These are phyloP conservation scores for Phialophora chinensis DNA, from an alignment of 2,329 filamentous ascomycete species.

Conservation along the genomic window DNA sequence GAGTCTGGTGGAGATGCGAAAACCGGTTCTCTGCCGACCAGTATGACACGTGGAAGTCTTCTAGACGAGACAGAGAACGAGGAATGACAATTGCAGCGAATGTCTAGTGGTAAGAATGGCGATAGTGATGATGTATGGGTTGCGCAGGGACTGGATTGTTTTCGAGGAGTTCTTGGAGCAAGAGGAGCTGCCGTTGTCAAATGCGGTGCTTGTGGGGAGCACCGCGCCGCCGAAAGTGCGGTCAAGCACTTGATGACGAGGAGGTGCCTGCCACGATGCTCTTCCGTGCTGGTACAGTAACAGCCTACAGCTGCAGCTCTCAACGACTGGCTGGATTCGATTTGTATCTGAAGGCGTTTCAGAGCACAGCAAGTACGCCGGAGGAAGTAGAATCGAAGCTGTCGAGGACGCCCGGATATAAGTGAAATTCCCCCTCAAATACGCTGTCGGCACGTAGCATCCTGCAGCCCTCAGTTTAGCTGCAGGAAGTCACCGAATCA, in stretches of 20 bases:
- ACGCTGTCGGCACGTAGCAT: not conserved
- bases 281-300: not conserved
- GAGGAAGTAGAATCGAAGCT: not conserved
- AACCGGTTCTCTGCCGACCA: slow-evolving; percentile 16
- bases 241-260: not conserved
- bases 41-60: slow-evolving; percentile 23
- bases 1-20: slow-evolving; percentile 20
- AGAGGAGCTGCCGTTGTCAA: slow-evolving; percentile 9
- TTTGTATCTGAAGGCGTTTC: not conserved
- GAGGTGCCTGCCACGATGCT: not conserved
- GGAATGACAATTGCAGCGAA: slow-evolving; percentile 7
- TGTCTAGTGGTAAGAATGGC: not conserved
- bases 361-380: not conserved
- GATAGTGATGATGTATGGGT: slow-evolving; percentile 7
- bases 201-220: slow-evolving; percentile 1
- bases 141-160: not conserved
- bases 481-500: not conserved
- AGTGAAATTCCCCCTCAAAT: not conserved
- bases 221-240: not conserved
- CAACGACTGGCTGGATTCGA: too few species aligned
- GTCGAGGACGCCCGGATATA: not conserved
- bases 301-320: not conserved
- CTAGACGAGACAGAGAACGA: slow-evolving; percentile 1
- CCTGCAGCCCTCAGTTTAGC: not conserved
- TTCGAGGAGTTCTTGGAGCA: not conserved